Base-by-base conservation (phyloP, 202 grass and related monocot genomes). In the Panicum virgatum region DNA sequence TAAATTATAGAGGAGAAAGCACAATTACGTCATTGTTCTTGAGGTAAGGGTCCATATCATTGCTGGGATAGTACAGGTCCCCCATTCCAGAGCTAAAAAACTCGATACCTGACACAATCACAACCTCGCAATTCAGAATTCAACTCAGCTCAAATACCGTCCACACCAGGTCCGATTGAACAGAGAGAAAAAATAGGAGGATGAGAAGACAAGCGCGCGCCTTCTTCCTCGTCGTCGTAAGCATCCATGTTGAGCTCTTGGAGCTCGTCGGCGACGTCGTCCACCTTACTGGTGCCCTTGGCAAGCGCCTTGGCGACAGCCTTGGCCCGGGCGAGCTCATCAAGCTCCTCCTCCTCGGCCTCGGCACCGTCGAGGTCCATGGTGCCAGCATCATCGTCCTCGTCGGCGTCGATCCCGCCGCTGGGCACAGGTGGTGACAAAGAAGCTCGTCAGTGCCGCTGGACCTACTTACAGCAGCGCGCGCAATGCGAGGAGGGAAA, bases 181-280 rank as follows among this genome's bases (percentile, higher is more conserved):
- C n/a, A n/a, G n/a, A n/a, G n/a, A n/a, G n/a, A 25, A 69, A 44
- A 30, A 40, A 14, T 1, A 16, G 8, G 26, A 37, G 23, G 7
- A 18, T n/a, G 40, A 34, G 1, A 61, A 43, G 23, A 43, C 5
- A 54, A 44, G 6, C 12, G 20, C 36, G 13, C 20, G 92, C 92
- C 96, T 44, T 96, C 91, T n/a, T 89, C 91, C 73, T 96, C 90
- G 1, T 98, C 93, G n/a, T 96, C 96, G 51, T 98, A 98, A 12
- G 77, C 67, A 26, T 98, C 96, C 96, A 98, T 93, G 83, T 99
- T 76, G 76, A 99, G 92, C 87, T 96, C 93, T 39, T 29, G 80
- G 15, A 99, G 83, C 26, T 56, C 83, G 66, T 96, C 85, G 6
- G 85, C 82, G 37, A 90, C 86, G 26, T 85, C 74, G 32, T 89